Percentiles rank a stretch among this genome's conserved stretches.
Conservation (phyloP, 2,329 filamentous ascomycete species). For the Stylonectria norvegica region DNA sequence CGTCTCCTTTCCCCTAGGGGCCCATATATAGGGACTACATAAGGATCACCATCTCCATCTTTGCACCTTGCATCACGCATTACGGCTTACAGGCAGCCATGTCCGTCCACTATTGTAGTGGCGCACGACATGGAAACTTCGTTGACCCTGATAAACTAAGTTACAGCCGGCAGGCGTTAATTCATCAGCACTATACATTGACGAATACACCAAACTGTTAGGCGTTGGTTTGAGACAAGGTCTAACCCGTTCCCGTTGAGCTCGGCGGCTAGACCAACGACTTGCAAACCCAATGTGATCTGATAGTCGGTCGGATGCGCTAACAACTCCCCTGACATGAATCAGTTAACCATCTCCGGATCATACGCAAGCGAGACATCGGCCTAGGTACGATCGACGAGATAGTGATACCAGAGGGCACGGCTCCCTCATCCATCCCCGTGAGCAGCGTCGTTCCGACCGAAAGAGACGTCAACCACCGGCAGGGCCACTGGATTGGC, state of each 20-base stretch:
- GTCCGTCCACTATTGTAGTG: constrained; percentile 4
- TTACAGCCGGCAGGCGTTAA: constrained; percentile 2
- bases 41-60: constrained; percentile 2
- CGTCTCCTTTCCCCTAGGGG: no score
- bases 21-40: background rate
- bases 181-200: constrained; percentile 4
- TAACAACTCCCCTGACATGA: background rate
- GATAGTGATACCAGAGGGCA: no score
- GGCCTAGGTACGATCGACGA: no score
- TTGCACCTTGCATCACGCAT: constrained; percentile 3
- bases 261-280: constrained; percentile 10
- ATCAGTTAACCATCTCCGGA: no score
- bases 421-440: no score
- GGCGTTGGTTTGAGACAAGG: constrained; percentile 8
- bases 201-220: constrained; percentile 3
- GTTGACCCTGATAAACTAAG: constrained; percentile 4
- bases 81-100: no score
- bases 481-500: constrained; percentile 10
- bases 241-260: no score
- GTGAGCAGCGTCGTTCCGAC: constrained; percentile 7
- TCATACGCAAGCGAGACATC: no score
- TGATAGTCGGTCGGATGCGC: constrained; percentile 4
- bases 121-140: constrained; percentile 12
- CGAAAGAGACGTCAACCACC: background rate
- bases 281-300: constrained; percentile 12